A percentile compares a stretch with the other conserved stretches of the same genome.
phyloP scores from a whole-genome alignment of 805 yeast species.

The Starmerella riodocensis region DNA sequence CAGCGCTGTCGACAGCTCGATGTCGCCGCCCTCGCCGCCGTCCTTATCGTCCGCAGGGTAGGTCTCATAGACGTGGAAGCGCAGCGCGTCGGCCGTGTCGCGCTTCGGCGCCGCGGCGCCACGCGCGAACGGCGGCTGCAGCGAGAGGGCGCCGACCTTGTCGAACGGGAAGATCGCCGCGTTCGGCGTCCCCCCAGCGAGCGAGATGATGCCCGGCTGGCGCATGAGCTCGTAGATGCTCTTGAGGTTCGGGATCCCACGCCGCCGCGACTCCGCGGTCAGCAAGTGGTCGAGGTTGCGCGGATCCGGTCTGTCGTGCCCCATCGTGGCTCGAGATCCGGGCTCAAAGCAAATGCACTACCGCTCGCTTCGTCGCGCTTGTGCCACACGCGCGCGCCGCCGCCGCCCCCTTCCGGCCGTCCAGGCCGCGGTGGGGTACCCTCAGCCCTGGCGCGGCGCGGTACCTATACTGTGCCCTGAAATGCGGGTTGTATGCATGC shows the following conservation, averaged over 20 bases:
- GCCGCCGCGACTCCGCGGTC: slow-evolving; percentile 63
- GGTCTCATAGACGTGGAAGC: slow-evolving; percentile 30
- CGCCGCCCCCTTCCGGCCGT: too few relatives aligned
- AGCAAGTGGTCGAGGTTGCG: slow-evolving; percentile 61
- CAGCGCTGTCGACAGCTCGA: slow-evolving; percentile 70
- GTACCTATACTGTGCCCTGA: too few relatives aligned
- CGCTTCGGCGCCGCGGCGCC: slow-evolving; percentile 40
- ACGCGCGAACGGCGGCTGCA: slow-evolving; percentile 56
- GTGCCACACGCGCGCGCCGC: too few relatives aligned
- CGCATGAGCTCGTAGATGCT: slow-evolving; percentile 64
- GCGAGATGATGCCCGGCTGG: slow-evolving; percentile 64
- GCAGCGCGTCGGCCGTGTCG: slow-evolving; percentile 21
- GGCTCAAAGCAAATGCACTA: too few relatives aligned
- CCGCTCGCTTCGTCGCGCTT: too few relatives aligned
- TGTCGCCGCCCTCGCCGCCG: slow-evolving; percentile 28
- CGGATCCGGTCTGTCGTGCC: slow-evolving; percentile 36
- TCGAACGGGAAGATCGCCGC: slow-evolving; percentile 88
- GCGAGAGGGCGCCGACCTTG: slow-evolving; percentile 49
- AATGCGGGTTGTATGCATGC: too few relatives aligned
- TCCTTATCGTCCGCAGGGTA: slow-evolving; percentile 32
- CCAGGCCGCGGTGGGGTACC: too few relatives aligned
- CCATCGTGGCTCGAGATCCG: too few relatives aligned
- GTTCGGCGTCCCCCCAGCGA: slow-evolving; percentile 93
- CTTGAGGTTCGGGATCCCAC: slow-evolving; percentile 70
- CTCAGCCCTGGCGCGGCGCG: too few relatives aligned